Evolutionary conservation across 768 basidiomycete species (phyloP).

Genomic region (Saitozyma sp.): DNA sequence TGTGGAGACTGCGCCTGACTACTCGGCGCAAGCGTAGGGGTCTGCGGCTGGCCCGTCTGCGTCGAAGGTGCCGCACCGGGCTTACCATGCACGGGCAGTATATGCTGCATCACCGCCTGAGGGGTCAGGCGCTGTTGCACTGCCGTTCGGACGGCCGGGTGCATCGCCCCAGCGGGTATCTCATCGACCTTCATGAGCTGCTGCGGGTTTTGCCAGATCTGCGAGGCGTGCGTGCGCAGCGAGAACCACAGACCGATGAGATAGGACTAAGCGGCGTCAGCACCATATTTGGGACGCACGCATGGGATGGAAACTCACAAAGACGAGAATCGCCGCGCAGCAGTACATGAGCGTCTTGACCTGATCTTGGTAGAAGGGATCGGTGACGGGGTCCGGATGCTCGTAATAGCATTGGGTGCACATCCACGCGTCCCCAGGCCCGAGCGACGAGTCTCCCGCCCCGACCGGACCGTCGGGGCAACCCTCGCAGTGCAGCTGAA

Average conservation of each 20-base stretch:
- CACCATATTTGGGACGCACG: not conserved
- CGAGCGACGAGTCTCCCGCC: constrained; percentile 6
- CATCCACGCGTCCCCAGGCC: constrained; percentile 63
- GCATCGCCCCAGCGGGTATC: constrained; percentile 30
- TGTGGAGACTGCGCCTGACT: too few relatives aligned
- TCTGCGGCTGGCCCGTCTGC: too few relatives aligned
- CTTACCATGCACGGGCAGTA: constrained; percentile 43
- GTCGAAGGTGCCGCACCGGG: not conserved
- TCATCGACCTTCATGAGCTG: constrained; percentile 52
- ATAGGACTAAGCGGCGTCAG: constrained; percentile 68
- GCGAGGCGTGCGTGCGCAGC: constrained; percentile 91
- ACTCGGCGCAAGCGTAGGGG: too few relatives aligned
- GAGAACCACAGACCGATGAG: constrained; percentile 98
- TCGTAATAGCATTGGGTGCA: constrained; percentile 93
- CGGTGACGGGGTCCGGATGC: constrained; percentile 85
- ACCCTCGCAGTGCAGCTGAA: constrained; percentile 48
- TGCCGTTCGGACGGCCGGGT: constrained; percentile 49
- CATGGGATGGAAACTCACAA: constrained; percentile 66
- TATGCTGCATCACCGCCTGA: constrained; percentile 48
- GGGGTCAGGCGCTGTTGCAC: constrained; percentile 51
- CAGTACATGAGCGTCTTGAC: constrained; percentile 95
- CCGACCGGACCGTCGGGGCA: constrained; percentile 35
- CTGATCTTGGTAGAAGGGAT: constrained; percentile 94
- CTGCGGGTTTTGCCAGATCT: constrained; percentile 98
- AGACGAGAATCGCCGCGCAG: constrained; percentile 82